phyloP scores from a whole-genome alignment of 805 yeast species.

The Saccharomycopsis lassenensis region DNA sequence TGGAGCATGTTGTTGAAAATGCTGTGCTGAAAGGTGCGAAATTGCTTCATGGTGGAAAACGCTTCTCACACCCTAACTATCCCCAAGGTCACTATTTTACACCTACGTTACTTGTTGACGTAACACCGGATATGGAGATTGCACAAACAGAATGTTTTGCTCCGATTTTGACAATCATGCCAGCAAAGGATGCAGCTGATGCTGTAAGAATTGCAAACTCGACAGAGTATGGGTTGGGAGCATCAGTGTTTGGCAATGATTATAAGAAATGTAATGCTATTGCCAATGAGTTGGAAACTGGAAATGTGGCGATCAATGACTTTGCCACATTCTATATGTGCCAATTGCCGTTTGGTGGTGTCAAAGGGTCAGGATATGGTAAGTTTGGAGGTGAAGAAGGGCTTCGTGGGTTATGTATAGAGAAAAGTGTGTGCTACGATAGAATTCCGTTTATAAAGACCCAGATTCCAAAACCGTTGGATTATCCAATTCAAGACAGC shows the following conservation, averaged over 20 bases:
- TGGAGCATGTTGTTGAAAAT: conserved; percentile 57
- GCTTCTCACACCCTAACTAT: conserved; percentile 77
- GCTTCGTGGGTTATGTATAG: conserved; percentile 74
- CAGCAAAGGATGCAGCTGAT: conserved; percentile 52
- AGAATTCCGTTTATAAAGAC: conserved; percentile 68
- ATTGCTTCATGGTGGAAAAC: conserved; percentile 69
- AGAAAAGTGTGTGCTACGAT: conserved; percentile 83
- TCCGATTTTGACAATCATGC: conserved; percentile 74
- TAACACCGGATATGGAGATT: conserved; percentile 62
- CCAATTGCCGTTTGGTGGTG: conserved; percentile 96
- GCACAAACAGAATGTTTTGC: conserved; percentile 93
- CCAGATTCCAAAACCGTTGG: conserved; percentile 77
- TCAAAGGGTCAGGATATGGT: conserved; percentile 88
- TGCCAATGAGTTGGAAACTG: conserved; percentile 58
- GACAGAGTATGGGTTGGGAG: conserved; percentile 85
- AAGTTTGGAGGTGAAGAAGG: conserved; percentile 99
- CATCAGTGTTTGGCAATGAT: conserved; percentile 72
- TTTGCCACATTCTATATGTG: conserved; percentile 95
- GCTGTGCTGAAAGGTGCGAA: conserved; percentile 79
- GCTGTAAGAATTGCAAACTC: conserved; percentile 73
- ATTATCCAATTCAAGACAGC: conserved; percentile 80
- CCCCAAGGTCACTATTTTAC: conserved; percentile 91
- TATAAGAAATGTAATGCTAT: conserved; percentile 47
- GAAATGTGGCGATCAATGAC: conserved; percentile 94
- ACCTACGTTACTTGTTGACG: conserved; percentile 83